Evolutionary conservation across 441 rosid genomes (phyloP), one percentile per base, ranked within the genome.

Genomic region (Bocquillonia castaneifolia): DNA sequence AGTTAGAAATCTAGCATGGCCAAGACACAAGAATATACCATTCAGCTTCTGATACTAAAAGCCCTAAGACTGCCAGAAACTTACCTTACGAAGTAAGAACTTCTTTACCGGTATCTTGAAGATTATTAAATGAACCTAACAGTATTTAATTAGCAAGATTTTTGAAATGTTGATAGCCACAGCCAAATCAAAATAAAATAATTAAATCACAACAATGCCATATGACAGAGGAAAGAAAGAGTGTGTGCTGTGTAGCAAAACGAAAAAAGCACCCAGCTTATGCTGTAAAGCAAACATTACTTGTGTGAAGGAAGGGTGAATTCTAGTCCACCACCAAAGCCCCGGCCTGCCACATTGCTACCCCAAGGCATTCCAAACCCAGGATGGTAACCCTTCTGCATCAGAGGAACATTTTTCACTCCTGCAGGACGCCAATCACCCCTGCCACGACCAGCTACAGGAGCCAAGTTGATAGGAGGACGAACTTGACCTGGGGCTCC

Each of bases 261-360:
- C 15, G 39, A 18, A 54, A 57, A 40, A 31, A 61, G 20, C 10
- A 72, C 25, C 59, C 37, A 71, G 36, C 56, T 31, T 63, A 68
- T 62, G 20, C 22, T 74, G 72, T 68, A 48, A 71, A 72, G 13
- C n/a, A 50, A 73, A 71, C 26, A 45, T 83, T 86, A 94, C 99
- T 88, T 94, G 92, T 94, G 98, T 61, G 98, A 87, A 77, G 99
- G 99, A 80, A 92, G 96, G 3, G 97, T 91, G 73, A 94, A 94
- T 42, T 94, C 99, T 73, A 83, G 80, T 56, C 96, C 91, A 14
- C 86, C 82, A 8, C 89, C 88, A 80, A 77, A 80, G 59, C 87
- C 93, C 60, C 96, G 85, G 14, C 99, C 97, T 2, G 89, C 77
- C 81, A 78, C 65, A 63, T 76, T 81, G 76, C 66, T 63, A 72